phyloP scores from a whole-genome alignment of 2,329 filamentous ascomycete genomes.

The Microcyclosporella mali region DNA sequence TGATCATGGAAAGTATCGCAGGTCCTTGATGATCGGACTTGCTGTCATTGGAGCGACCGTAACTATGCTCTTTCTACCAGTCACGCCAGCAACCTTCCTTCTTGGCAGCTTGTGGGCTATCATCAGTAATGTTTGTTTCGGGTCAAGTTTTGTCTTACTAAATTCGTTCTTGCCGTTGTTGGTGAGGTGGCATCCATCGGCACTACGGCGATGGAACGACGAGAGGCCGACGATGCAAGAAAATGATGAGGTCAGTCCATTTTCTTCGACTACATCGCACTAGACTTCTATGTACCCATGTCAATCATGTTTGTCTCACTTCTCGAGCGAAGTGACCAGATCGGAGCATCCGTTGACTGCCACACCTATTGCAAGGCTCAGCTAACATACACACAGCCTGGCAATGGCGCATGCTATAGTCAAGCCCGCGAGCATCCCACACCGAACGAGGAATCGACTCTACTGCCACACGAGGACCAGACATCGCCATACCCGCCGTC shows the following conservation, averaged over 20 bases:
- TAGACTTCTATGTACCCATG: too few relatives aligned
- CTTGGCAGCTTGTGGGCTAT: slow-evolving; percentile 80
- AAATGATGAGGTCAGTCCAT: slow-evolving; percentile 14
- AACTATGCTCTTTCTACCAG: slow-evolving; percentile 82
- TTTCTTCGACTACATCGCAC: not conserved
- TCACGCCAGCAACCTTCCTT: slow-evolving; percentile 69
- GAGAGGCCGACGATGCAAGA: not conserved
- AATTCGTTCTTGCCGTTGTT: slow-evolving; percentile 92
- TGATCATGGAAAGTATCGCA: slow-evolving; percentile 83
- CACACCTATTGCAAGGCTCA: too few relatives aligned
- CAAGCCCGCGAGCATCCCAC: too few relatives aligned
- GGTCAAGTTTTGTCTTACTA: slow-evolving; percentile 87
- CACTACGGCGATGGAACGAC: not conserved
- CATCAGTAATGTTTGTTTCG: slow-evolving; percentile 87
- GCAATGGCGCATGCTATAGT: too few relatives aligned
- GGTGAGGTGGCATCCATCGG: slow-evolving; percentile 65
- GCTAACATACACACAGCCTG: too few relatives aligned
- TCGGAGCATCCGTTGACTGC: too few relatives aligned
- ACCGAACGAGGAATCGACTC: slow-evolving; percentile 1
- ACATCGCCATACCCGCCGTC: slow-evolving; percentile 31
- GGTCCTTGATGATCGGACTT: slow-evolving; percentile 79
- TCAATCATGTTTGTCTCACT: too few relatives aligned
- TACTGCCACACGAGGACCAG: slow-evolving; percentile 11
- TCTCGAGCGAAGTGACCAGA: too few relatives aligned
- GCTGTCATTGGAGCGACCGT: slow-evolving; percentile 72